These are phyloP conservation scores for Ophiostoma montium DNA, from an alignment of 2,329 filamentous ascomycete species.

Conservation along the genomic window DNA sequence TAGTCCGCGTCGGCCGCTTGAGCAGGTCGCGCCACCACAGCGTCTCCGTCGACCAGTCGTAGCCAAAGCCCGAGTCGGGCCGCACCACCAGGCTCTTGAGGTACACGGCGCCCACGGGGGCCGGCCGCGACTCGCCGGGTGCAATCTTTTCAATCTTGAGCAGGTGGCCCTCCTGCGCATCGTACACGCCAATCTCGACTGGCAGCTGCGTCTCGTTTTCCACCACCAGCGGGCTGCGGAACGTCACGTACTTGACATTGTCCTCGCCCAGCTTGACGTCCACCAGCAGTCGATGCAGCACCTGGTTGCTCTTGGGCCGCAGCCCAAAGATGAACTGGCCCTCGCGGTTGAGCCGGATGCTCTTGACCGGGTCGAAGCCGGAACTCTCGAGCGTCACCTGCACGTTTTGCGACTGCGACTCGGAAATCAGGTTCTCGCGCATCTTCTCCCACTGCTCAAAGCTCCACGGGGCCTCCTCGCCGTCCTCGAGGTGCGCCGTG, in stretches of 20 bases:
- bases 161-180: slow-evolving; percentile 71
- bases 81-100: slow-evolving; percentile 78
- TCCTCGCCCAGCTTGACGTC: slow-evolving; percentile 84
- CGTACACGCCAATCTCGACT: slow-evolving; percentile 83
- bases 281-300: slow-evolving; percentile 80
- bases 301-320: slow-evolving; percentile 69
- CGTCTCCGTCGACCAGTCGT: slow-evolving; percentile 81
- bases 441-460: slow-evolving; percentile 96
- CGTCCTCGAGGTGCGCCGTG: slow-evolving; percentile 67
- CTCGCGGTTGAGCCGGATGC: slow-evolving; percentile 83
- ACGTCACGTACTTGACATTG: slow-evolving; percentile 96
- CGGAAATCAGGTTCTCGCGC: slow-evolving; percentile 79
- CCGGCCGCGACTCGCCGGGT: slow-evolving; percentile 77
- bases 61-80: slow-evolving; percentile 92
- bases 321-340: slow-evolving; percentile 84
- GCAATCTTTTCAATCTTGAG: slow-evolving; percentile 97
- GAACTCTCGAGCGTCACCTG: slow-evolving; percentile 79
- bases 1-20: slow-evolving; percentile 67
- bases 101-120: slow-evolving; percentile 82
- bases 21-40: slow-evolving; percentile 89
- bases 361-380: slow-evolving; percentile 80
- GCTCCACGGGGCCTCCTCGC: slow-evolving; percentile 84
- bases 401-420: slow-evolving; percentile 62
- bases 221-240: slow-evolving; percentile 78
- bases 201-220: slow-evolving; percentile 97